Base-by-base conservation (phyloP, 176 grass and related monocot species). In the Eragrostis curvula region DNA sequence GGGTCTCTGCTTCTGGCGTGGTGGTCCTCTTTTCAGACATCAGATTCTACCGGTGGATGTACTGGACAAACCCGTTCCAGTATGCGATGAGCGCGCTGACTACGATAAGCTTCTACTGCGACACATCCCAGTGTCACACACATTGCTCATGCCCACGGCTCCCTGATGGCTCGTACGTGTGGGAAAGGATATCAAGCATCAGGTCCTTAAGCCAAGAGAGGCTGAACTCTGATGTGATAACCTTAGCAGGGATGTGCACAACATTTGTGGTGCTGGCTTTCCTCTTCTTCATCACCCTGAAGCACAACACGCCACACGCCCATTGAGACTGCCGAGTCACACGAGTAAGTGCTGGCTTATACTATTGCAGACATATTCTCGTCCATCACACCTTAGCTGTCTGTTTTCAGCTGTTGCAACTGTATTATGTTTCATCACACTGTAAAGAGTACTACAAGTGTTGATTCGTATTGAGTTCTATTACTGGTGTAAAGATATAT, bases 41-140 rank as follows among this genome's bases (percentile, higher is more conserved):
- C 55, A 86, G 58, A 67, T 79, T 86, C 75, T 79, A 66, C 75
- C 64, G 21, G 75, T 86, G 84, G 84, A 79, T 79, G 75, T 79
- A 86, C 68, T 79, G 75, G 75, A 71, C 57, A 21, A 86, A 86
- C 28, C 67, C 67, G 2, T 79, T 86, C 10, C 84, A 86, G 57
- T 86, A 86, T 4, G 84, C 12, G 10, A 86, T 85, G 21, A 85
- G 62, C 9, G 17, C 12, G 9, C 46, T 85, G 28, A 85, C 75
- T 1, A 32, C 29, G 12, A 66, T 85, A 70, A 79, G 75, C 56
- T 85, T 85, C 74, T 85, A 73, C 68, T 79, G 84, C 0, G 56
- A 85, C 56, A 85, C 74, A 47, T 18, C 40, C 21, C 7, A 17
- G 7, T 32, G 7, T 32, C 42, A 29, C 45, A 64, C 56, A 63